These are phyloP conservation scores for Sordariomycetes sp. DNA, from an alignment of 2,329 filamentous ascomycete genomes.

Conservation along the genomic window DNA sequence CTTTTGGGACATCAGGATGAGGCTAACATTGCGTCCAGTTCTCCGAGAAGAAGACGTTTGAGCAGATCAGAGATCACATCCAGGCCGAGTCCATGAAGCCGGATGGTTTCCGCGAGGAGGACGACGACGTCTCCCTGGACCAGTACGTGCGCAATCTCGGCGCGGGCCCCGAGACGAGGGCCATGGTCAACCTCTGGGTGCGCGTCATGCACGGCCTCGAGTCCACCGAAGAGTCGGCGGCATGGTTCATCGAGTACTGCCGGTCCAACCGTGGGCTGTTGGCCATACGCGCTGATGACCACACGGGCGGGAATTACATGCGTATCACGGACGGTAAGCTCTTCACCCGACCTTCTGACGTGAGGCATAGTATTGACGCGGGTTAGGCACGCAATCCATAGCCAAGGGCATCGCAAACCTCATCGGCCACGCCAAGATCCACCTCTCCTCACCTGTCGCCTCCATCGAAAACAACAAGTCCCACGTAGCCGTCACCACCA, in stretches of 20 bases:
- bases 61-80: conserved; percentile 19
- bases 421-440: conserved; percentile 11
- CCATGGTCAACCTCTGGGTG: conserved; percentile 22
- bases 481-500: conserved; percentile 10
- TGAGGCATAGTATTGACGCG: not conserved
- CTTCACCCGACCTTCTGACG: not conserved
- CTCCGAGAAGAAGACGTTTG: conserved; percentile 15
- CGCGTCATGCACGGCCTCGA: conserved; percentile 22
- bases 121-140: conserved; percentile 19
- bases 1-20: not conserved
- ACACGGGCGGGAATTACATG: conserved; percentile 20
- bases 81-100: conserved; percentile 16
- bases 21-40: conserved; percentile 11
- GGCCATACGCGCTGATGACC: conserved; percentile 19
- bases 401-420: conserved; percentile 14
- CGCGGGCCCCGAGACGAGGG: conserved; percentile 13
- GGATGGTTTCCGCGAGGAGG: conserved; percentile 9
- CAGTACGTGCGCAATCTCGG: conserved; percentile 19
- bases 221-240: conserved; percentile 19
- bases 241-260: conserved; percentile 23
- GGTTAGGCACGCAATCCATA: conserved; percentile 12
- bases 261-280: conserved; percentile 18
- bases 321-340: conserved; percentile 10
- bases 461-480: conserved; percentile 11
- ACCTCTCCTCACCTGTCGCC: conserved; percentile 10